Base-by-base conservation (phyloP, 1,284 basidiomycete species). In the Marasmius sp. region DNA sequence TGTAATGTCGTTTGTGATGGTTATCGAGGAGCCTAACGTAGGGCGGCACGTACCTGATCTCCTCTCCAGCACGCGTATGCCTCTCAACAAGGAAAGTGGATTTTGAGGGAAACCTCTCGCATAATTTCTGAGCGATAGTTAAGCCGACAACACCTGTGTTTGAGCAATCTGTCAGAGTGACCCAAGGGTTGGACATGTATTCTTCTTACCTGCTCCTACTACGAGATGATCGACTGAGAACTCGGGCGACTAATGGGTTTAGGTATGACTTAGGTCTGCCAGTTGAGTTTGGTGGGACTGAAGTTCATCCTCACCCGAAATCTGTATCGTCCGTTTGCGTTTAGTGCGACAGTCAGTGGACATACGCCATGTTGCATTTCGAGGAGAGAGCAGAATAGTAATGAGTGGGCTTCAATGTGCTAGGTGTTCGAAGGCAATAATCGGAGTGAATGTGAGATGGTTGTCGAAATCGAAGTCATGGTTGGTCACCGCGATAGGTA, bases 61-160 rank as follows among this genome's bases (percentile, higher is more conserved):
- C 94, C 71, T 94, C 87, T 1, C 94, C 94, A 1, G 85, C 85
- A 55, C 78, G 75, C 3, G 72, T 72, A 72, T 93, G 89, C 66
- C 97, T 80, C 73, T 99, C 97, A 0, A 98, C 85, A 1, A 98
- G 79, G 72, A 88, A 93, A 0, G 93, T 96, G 4, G 92, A 88
- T 72, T 88, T 90, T 4, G 79, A 76, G 1, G 86, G 91, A 74
- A 87, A 92, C 33, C 80, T 81, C 56, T 85, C 80, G 7, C 86
- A 85, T 7, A 98, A 79, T 6, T 86, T 84, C 59, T 92, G 87
- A 0, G 94, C 94, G 58, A 97, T 85, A 0, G 95, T 91, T 18
- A 99, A 84, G 0, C 97, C 97, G 9, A 97, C 85, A 1, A 94
- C 90, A 59, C 94, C 91, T 93, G 34, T n/a, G 6, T 43, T 16